Evolutionary conservation across 2,329 filamentous ascomycete genomes (phyloP).

Genomic region (Phyllosticta citribraziliensis): DNA sequence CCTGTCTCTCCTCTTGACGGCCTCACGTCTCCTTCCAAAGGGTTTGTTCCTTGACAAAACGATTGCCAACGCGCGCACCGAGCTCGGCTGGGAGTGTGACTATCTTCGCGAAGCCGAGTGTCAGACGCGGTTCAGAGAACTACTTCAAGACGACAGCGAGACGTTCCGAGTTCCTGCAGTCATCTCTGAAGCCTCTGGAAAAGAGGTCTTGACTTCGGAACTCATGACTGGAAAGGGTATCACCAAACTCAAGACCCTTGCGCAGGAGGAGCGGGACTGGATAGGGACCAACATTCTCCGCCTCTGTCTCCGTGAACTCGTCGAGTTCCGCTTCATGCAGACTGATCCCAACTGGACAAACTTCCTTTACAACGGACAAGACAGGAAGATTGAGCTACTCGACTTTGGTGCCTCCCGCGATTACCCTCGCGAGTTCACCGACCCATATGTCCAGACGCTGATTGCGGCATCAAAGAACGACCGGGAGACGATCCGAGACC

Average conservation of each 20-base stretch:
- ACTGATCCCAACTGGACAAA: constrained; percentile 99
- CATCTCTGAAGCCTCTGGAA: constrained; percentile 68
- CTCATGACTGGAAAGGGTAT: constrained; percentile 80
- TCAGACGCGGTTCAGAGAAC: constrained; percentile 61
- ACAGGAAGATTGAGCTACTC: constrained; percentile 71
- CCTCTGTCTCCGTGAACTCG: constrained; percentile 84
- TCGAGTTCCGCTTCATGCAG: constrained; percentile 96
- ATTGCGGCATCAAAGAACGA: constrained; percentile 69
- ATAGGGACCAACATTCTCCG: constrained; percentile 90
- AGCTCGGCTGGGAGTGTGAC: constrained; percentile 95
- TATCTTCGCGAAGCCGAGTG: constrained; percentile 83
- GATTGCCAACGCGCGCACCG: constrained; percentile 84
- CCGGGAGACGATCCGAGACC: constrained; percentile 48
- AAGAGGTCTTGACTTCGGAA: constrained; percentile 85
- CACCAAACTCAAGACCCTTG: constrained; percentile 66
- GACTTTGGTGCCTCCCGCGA: constrained; percentile 92
- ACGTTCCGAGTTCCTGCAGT: constrained; percentile 74
- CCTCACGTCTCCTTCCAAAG: constrained; percentile 79
- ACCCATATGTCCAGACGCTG: constrained; percentile 69
- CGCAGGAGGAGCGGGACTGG: constrained; percentile 83
- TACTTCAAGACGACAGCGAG: constrained; percentile 64
- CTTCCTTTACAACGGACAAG: constrained; percentile 75
- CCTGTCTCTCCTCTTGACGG: constrained; percentile 78
- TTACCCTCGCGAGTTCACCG: constrained; percentile 70
- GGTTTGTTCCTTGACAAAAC: constrained; percentile 94